Evolutionary conservation across 495 filamentous ascomycete genomes (phyloP).

Genomic region (Aspergillus sparsus): DNA sequence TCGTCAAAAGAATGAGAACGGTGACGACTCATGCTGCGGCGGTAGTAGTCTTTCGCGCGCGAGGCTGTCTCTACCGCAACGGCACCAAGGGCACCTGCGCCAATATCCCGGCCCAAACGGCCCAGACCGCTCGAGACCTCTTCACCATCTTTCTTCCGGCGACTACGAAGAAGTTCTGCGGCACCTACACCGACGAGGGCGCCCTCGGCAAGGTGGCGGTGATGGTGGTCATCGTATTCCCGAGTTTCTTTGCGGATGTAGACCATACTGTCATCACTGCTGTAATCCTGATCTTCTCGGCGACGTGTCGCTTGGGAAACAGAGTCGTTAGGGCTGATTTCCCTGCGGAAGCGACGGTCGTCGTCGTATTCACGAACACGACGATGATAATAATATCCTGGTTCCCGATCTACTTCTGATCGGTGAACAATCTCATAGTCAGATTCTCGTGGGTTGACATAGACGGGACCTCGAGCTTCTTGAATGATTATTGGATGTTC

Average conservation of each 20-base stretch:
- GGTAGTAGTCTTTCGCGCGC: conserved; percentile 71
- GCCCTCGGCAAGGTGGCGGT: conserved; percentile 83
- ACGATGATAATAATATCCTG: conserved; percentile 68
- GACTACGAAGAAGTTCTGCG: conserved; percentile 71
- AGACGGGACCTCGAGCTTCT: conserved; percentile 69
- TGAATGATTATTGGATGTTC: conserved; percentile 72
- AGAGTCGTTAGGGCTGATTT: conserved; percentile 60
- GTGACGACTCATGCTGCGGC: conserved; percentile 60
- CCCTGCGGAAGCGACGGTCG: conserved; percentile 51
- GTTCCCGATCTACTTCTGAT: conserved; percentile 54
- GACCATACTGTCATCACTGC: conserved; percentile 67
- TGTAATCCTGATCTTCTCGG: conserved; percentile 47
- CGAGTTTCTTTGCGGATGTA: conserved; percentile 57
- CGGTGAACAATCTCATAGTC: conserved; percentile 69
- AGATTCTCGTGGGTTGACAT: conserved; percentile 64
- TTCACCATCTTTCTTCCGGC: conserved; percentile 59
- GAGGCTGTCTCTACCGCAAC: conserved; percentile 75
- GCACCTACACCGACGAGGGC: conserved; percentile 77
- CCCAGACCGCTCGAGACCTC: conserved; percentile 59
- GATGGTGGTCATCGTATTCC: conserved; percentile 65
- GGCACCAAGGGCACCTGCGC: conserved; percentile 79
- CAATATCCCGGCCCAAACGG: conserved; percentile 71
- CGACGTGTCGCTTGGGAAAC: conserved; percentile 52
- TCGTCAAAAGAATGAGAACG: conserved; percentile 54
- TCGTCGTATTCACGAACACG: conserved; percentile 59